These are phyloP conservation scores for Neurospora sp. DNA, from an alignment of 2,329 filamentous ascomycete genomes.

Conservation along the genomic window DNA sequence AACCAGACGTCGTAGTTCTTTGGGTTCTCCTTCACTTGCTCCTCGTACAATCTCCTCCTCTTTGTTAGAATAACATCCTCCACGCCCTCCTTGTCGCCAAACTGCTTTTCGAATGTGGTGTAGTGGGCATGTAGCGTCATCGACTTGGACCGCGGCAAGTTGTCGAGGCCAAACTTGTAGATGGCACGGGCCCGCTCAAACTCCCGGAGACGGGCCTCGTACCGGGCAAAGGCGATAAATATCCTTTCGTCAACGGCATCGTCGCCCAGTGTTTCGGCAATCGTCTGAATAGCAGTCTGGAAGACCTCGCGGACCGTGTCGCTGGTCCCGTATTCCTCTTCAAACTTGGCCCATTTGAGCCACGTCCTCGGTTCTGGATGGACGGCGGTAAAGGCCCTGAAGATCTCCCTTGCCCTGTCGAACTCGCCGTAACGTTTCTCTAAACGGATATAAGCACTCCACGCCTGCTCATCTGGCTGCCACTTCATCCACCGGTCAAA, in stretches of 20 bases:
- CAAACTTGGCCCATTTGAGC: conserved; percentile 98
- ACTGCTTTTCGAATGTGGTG: conserved; percentile 97
- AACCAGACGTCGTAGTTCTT: conserved; percentile 98
- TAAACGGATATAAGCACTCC: conserved; percentile 92
- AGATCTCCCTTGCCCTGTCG: conserved; percentile 82
- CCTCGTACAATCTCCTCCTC: conserved; percentile 84
- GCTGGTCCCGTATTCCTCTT: conserved; percentile 89
- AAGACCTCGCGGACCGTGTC: conserved; percentile 90
- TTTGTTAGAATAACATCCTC: conserved; percentile 96
- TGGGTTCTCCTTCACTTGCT: conserved; percentile 84
- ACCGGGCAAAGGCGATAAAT: conserved; percentile 92
- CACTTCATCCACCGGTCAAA: conserved; percentile 98
- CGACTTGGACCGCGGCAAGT: conserved; percentile 79
- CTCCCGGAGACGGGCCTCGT: conserved; percentile 90
- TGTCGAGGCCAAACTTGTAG: conserved; percentile 92
- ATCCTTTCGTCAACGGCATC: conserved; percentile 94
- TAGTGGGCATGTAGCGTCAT: conserved; percentile 83
- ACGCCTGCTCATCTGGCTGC: conserved; percentile 93
- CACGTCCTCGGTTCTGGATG: conserved; percentile 93
- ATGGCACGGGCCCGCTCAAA: conserved; percentile 89
- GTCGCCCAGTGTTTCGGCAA: conserved; percentile 84
- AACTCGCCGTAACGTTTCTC: conserved; percentile 94
- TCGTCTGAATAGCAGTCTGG: conserved; percentile 73
- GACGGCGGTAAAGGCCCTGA: conserved; percentile 80
- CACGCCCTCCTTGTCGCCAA: conserved; percentile 83